phyloP scores from a whole-genome alignment of 164 flowering plant genomes.

The Chimonanthus salicifolius region DNA sequence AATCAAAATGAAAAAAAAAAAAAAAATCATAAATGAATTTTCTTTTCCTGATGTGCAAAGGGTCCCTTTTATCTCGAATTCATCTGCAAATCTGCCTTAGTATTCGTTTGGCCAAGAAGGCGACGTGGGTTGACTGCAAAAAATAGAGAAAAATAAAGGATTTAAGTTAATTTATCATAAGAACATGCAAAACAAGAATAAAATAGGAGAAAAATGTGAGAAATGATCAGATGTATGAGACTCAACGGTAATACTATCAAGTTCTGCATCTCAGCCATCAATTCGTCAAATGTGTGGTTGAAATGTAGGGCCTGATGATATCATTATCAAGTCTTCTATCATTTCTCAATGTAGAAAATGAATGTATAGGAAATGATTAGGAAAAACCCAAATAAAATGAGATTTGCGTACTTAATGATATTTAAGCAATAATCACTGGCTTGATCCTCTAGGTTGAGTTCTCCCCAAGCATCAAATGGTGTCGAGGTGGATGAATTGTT shows the following conservation, averaged over 20 bases:
- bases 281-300: no score
- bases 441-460: conserved; percentile 36
- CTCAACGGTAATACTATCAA: no score
- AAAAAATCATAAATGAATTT: not conserved
- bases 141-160: not conserved
- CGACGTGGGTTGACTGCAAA: conserved; percentile 15
- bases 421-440: conserved; percentile 29
- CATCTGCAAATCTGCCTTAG: not conserved
- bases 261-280: no score
- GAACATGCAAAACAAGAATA: not conserved
- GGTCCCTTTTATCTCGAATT: not conserved
- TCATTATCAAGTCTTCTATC: no score
- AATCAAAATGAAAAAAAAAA: not conserved
- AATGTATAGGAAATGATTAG: not conserved
- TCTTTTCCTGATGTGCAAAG: not conserved
- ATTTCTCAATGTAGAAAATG: no score
- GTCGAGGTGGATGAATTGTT: conserved; percentile 23
- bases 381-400: not conserved
- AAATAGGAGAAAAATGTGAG: not conserved
- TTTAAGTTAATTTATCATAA: not conserved
- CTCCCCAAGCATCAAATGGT: conserved; percentile 41
- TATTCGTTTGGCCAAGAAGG: conserved; percentile 14
- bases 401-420: conserved; percentile 33
- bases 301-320: no score
- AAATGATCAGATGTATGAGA: no score